Evolutionary conservation across 768 basidiomycete species (phyloP).

Genomic region (Tulasnella sp.): DNA sequence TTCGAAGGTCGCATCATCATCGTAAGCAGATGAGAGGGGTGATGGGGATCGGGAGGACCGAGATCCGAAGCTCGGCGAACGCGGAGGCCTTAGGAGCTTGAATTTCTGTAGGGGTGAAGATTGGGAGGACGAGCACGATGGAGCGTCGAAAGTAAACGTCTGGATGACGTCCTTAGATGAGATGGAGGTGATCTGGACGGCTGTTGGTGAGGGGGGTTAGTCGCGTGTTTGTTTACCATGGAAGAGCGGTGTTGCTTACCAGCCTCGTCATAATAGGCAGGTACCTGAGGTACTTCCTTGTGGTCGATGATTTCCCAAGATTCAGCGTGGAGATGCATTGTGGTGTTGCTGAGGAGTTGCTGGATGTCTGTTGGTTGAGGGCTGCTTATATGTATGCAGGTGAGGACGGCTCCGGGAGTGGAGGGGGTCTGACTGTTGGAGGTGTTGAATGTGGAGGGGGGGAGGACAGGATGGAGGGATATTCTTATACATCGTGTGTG

Average conservation of each 20-base stretch:
- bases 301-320: constrained; percentile 29
- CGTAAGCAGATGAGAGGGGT: not conserved
- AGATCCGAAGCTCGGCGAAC: constrained; percentile 22
- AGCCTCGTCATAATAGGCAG: constrained; percentile 27
- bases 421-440: constrained; percentile 8
- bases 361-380: not conserved
- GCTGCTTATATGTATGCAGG: not conserved
- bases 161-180: constrained; percentile 22
- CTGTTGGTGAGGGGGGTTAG: constrained; percentile 5
- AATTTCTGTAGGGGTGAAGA: constrained; percentile 9
- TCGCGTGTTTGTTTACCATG: not conserved
- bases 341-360: not conserved
- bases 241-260: not conserved
- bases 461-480: not conserved
- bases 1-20: not conserved
- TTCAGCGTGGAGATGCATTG: constrained; percentile 25
- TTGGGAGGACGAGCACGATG: constrained; percentile 15
- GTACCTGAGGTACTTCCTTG: constrained; percentile 21
- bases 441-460: constrained; percentile 6
- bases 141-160: constrained; percentile 23
- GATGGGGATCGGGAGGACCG: constrained; percentile 15
- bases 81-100: constrained; percentile 21
- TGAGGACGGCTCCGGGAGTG: constrained; percentile 9
- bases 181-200: constrained; percentile 26
- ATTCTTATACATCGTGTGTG: constrained; percentile 5